Conservation (phyloP, 306 rosid genomes). For the Dalbergia cultrata region DNA sequence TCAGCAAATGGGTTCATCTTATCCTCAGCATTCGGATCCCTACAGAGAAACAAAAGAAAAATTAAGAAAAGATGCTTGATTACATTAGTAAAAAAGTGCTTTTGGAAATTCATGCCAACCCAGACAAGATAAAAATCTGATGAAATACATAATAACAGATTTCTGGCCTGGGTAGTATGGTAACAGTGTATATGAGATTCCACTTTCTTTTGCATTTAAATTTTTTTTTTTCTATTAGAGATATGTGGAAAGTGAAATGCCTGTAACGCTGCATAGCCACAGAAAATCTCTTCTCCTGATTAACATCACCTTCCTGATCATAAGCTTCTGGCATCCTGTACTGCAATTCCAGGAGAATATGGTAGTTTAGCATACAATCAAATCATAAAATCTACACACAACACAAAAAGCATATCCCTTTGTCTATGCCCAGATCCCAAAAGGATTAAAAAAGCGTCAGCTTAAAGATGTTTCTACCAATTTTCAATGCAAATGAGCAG, state of each 20-base stretch:
- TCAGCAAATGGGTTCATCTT: slow-evolving; percentile 94
- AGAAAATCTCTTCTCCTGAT: slow-evolving; percentile 90
- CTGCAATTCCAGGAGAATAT: slow-evolving; percentile 60
- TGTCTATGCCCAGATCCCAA: slow-evolving; percentile 28
- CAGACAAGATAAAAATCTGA: slow-evolving; percentile 26
- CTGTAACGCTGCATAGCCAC: slow-evolving; percentile 63
- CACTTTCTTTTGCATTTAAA: slow-evolving; percentile 8
- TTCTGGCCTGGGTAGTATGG: not conserved
- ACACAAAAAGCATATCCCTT: not conserved
- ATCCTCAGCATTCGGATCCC: slow-evolving; percentile 78
- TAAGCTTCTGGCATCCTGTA: slow-evolving; percentile 96
- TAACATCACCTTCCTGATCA: slow-evolving; percentile 84
- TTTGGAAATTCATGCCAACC: slow-evolving; percentile 21
- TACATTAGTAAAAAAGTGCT: slow-evolving; percentile 29
- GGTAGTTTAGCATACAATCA: slow-evolving; percentile 28
- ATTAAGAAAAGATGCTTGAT: slow-evolving; percentile 18
- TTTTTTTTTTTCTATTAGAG: not conserved
- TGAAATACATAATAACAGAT: slow-evolving; percentile 12
- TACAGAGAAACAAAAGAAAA: slow-evolving; percentile 38
- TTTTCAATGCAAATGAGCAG: slow-evolving; percentile 25
- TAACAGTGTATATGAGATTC: slow-evolving; percentile 21
- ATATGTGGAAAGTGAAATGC: slow-evolving; percentile 36
- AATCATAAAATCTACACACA: not conserved
- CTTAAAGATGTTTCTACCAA: slow-evolving; percentile 27
- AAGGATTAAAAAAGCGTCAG: not conserved